phyloP scores from a whole-genome alignment of 306 rosid species.

The Arachis hypogaea region DNA sequence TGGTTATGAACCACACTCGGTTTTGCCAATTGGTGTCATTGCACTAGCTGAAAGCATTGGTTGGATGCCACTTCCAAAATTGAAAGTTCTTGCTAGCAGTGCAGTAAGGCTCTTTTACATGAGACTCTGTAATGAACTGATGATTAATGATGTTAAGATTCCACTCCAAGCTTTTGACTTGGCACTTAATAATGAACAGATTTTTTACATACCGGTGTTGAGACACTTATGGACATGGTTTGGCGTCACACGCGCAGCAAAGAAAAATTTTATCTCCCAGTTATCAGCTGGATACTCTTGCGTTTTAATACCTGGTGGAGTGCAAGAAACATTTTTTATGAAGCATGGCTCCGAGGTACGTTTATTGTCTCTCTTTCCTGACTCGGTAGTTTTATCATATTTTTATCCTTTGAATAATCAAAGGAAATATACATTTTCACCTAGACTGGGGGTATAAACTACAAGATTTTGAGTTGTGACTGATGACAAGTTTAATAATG shows the following conservation, averaged over 20 bases:
- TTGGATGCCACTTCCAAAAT: constrained; percentile 80
- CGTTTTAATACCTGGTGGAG: constrained; percentile 91
- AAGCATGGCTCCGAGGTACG: constrained; percentile 83
- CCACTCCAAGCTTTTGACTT: constrained; percentile 37
- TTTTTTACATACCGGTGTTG: constrained; percentile 86
- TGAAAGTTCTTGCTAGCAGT: constrained; percentile 91
- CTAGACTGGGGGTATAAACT: background rate
- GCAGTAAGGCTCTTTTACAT: constrained; percentile 69
- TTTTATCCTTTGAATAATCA: constrained; percentile 19
- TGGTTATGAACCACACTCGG: constrained; percentile 97
- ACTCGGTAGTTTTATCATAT: constrained; percentile 24
- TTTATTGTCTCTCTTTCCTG: constrained; percentile 25
- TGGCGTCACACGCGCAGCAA: constrained; percentile 78
- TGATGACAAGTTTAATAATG: constrained; percentile 23
- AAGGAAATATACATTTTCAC: constrained; percentile 29
- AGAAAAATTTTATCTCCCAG: constrained; percentile 64
- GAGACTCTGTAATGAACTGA: constrained; percentile 15
- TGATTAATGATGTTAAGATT: constrained; percentile 26
- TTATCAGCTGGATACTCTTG: constrained; percentile 79
- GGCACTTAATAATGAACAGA: constrained; percentile 52
- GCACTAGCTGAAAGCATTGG: constrained; percentile 79
- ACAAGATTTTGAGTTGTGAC: background rate
- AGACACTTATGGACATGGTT: constrained; percentile 98
- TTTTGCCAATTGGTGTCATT: constrained; percentile 82
- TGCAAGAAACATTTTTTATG: constrained; percentile 84